phyloP scores from a whole-genome alignment of 768 basidiomycete species.

The Termitomyces sp. region DNA sequence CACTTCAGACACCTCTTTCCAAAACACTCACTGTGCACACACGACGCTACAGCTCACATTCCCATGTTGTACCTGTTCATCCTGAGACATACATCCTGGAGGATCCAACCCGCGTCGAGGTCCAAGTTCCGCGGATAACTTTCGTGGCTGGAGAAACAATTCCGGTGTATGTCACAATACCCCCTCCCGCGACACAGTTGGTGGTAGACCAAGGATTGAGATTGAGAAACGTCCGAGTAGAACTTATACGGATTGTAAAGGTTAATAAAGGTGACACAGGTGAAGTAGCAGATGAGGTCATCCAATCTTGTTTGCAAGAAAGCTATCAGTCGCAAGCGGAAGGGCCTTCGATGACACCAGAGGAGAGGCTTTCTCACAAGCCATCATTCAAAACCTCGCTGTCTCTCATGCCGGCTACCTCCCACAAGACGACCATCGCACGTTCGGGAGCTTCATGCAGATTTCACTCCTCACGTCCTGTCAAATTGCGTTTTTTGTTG shows the following conservation, averaged over 20 bases:
- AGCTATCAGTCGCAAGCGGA: slow-evolving; percentile 15
- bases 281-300: slow-evolving; percentile 24
- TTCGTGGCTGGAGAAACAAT: slow-evolving; percentile 72
- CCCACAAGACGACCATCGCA: slow-evolving; percentile 50
- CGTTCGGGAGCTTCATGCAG: slow-evolving; percentile 90
- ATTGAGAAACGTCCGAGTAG: slow-evolving; percentile 74
- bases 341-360: slow-evolving; percentile 23
- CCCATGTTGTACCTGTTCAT: slow-evolving; percentile 44
- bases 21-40: slow-evolving; percentile 67
- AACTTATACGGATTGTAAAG: slow-evolving; percentile 65
- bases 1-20: slow-evolving; percentile 31
- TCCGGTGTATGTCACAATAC: slow-evolving; percentile 75
- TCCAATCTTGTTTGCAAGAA: slow-evolving; percentile 14
- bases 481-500: slow-evolving; percentile 76
- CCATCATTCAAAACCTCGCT: slow-evolving; percentile 37
- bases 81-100: slow-evolving; percentile 55
- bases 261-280: slow-evolving; percentile 42
- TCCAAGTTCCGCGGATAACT: slow-evolving; percentile 65
- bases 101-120: slow-evolving; percentile 61
- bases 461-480: slow-evolving; percentile 71
- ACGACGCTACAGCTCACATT: slow-evolving; percentile 66
- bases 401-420: slow-evolving; percentile 17
- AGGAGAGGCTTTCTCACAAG: slow-evolving; percentile 23
- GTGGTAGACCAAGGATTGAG: slow-evolving; percentile 67
- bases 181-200: slow-evolving; percentile 62